Evolutionary conservation across 164 flowering plant species (phyloP).

Genomic region (Macadamia tetraphylla): DNA sequence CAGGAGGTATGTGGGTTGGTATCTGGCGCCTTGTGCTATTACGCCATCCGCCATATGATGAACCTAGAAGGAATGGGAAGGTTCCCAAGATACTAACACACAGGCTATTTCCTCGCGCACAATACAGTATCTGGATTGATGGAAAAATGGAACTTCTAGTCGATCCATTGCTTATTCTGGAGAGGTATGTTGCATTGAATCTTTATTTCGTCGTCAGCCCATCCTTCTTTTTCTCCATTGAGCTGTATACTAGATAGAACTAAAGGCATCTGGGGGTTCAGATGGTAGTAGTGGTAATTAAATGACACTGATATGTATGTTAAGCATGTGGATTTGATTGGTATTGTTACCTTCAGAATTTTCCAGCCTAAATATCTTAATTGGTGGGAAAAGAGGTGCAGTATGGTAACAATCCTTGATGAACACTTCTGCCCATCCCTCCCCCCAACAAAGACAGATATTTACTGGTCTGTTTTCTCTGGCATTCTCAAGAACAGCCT

Average conservation of each 20-base stretch:
- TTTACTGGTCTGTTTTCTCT: too few species aligned
- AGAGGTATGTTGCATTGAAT: constrained; percentile 48
- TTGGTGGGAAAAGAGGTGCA: too few species aligned
- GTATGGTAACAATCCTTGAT: too few species aligned
- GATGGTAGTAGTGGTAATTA: not conserved
- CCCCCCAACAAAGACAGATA: too few species aligned
- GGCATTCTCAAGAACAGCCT: too few species aligned
- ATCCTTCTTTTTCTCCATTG: not conserved
- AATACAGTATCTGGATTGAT: constrained; percentile 98
- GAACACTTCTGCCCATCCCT: too few species aligned
- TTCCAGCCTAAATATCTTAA: too few species aligned
- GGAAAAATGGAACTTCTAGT: constrained; percentile 98
- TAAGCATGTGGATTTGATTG: too few species aligned
- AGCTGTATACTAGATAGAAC: not conserved
- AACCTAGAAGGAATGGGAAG: constrained; percentile 95
- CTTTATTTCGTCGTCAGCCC: not conserved
- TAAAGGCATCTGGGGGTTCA: not conserved
- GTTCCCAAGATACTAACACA: constrained; percentile 95
- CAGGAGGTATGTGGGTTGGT: constrained; percentile 87
- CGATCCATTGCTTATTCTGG: constrained; percentile 85
- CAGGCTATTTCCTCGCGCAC: constrained; percentile 85
- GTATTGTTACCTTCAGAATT: too few species aligned
- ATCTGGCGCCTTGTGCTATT: constrained; percentile 83
- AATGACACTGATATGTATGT: too few species aligned
- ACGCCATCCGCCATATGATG: constrained; percentile 84